Evolutionary conservation across 345 rosid genomes (phyloP).

Genomic region (Populus ilicifolia): DNA sequence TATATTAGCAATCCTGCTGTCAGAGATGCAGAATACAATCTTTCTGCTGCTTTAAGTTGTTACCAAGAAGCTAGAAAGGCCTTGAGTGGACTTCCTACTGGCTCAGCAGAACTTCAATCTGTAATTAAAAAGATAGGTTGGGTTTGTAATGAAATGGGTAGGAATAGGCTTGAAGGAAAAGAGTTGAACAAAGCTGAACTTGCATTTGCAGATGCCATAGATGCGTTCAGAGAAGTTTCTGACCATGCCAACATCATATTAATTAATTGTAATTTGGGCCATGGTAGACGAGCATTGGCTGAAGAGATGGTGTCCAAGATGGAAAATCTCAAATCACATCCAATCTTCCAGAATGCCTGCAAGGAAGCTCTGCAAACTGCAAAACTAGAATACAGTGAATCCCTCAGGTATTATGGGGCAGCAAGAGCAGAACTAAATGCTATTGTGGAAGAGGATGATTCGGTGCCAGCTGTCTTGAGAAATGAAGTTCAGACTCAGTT

Average conservation of each 20-base stretch:
- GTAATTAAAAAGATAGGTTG: constrained; percentile 78
- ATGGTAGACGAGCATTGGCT: constrained; percentile 86
- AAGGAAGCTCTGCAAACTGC: constrained; percentile 63
- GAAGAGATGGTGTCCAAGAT: constrained; percentile 78
- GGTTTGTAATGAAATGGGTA: constrained; percentile 88
- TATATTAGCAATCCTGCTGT: constrained; percentile 42
- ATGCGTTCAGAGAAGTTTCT: constrained; percentile 65
- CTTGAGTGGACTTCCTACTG: constrained; percentile 51
- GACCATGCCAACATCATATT: constrained; percentile 73
- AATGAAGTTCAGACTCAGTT: constrained; percentile 77
- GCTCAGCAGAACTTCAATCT: constrained; percentile 52
- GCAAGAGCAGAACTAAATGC: constrained; percentile 63
- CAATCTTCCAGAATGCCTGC: constrained; percentile 41
- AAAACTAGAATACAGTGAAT: constrained; percentile 67
- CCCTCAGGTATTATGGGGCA: constrained; percentile 68
- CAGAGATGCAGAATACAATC: constrained; percentile 63
- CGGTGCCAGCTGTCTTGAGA: constrained; percentile 44
- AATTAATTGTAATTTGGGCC: constrained; percentile 84
- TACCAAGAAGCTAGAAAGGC: constrained; percentile 74
- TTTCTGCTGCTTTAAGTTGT: constrained; percentile 61
- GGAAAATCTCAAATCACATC: constrained; percentile 48
- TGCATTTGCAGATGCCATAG: constrained; percentile 76
- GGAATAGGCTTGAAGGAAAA: constrained; percentile 64
- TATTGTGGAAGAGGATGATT: constrained; percentile 28
- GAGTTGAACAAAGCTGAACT: constrained; percentile 69